Conservation (phyloP, 2,329 filamentous ascomycete species). For the Sarocladium strictum region DNA sequence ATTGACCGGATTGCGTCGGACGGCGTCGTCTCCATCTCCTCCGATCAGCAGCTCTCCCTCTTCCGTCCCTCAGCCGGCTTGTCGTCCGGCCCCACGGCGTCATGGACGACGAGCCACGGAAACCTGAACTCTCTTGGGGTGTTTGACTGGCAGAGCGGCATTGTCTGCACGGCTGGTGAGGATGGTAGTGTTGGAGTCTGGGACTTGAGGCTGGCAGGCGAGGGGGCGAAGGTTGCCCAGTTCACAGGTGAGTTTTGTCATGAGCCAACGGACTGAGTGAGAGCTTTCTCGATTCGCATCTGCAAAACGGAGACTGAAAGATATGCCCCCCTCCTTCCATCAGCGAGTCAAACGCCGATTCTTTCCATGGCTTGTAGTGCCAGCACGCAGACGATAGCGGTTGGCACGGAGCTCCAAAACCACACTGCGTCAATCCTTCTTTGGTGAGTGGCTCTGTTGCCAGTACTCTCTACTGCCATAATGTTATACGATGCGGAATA, state of each 20-base stretch:
- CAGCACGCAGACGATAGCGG: conserved; percentile 54
- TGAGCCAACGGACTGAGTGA: too few species aligned
- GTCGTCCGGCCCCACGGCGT: conserved; percentile 40
- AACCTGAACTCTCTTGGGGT: conserved; percentile 59
- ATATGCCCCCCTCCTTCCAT: too few species aligned
- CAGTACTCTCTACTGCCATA: neutral
- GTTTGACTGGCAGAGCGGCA: conserved; percentile 41
- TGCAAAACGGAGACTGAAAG: too few species aligned
- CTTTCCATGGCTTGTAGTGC: conserved; percentile 59
- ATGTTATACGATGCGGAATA: neutral
- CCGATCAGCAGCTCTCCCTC: conserved; percentile 63
- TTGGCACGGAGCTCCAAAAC: conserved; percentile 67
- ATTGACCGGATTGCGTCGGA: conserved; percentile 41
- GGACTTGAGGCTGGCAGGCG: conserved; percentile 50
- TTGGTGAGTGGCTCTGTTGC: conserved; percentile 51
- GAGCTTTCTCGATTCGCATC: too few species aligned
- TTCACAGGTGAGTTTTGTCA: conserved; percentile 37
- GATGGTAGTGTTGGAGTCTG: conserved; percentile 62
- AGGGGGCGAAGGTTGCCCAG: conserved; percentile 33
- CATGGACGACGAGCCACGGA: conserved; percentile 46
- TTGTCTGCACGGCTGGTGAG: conserved; percentile 65
- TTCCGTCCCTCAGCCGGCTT: conserved; percentile 53
- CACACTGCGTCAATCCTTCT: conserved; percentile 55
- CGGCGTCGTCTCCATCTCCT: conserved; percentile 58
- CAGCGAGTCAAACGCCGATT: conserved; percentile 46